Evolutionary conservation across 2,329 filamentous ascomycete species (phyloP).

Genomic region (Pseudopithomyces maydicus): DNA sequence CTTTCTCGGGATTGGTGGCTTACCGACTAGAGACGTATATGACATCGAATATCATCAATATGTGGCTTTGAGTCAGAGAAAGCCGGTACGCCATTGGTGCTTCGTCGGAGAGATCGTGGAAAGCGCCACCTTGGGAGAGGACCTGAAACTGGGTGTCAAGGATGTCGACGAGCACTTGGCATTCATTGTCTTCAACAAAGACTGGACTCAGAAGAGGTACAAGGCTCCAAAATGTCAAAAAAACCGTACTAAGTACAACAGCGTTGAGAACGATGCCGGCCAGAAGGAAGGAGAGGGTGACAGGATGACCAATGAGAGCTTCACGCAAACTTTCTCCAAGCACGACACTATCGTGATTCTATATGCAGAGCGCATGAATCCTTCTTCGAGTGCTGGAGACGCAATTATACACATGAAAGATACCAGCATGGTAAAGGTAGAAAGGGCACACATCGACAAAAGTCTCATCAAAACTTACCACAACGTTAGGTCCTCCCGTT

Average conservation of each 20-base stretch:
- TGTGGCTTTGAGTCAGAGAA: background rate
- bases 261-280: background rate
- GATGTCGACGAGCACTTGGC: slow-evolving; percentile 27
- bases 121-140: background rate
- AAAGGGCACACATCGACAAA: background rate
- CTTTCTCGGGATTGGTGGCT: slow-evolving; percentile 1
- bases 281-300: background rate
- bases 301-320: background rate
- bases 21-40: background rate
- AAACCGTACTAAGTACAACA: background rate
- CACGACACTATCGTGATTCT: slow-evolving; percentile 17
- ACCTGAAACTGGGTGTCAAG: slow-evolving; percentile 13
- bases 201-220: background rate
- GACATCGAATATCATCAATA: background rate
- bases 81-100: slow-evolving; percentile 18
- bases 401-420: background rate
- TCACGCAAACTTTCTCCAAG: background rate
- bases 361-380: slow-evolving; percentile 12
- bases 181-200: slow-evolving; percentile 22
- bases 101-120: slow-evolving; percentile 25
- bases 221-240: background rate
- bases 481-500: background rate
- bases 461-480: background rate
- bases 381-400: background rate
- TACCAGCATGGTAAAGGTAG: slow-evolving; percentile 10